Evolutionary conservation across 257 asterid genomes (phyloP), one percentile per base, ranked within the genome.

Genomic region (Handroanthus guayacan): DNA sequence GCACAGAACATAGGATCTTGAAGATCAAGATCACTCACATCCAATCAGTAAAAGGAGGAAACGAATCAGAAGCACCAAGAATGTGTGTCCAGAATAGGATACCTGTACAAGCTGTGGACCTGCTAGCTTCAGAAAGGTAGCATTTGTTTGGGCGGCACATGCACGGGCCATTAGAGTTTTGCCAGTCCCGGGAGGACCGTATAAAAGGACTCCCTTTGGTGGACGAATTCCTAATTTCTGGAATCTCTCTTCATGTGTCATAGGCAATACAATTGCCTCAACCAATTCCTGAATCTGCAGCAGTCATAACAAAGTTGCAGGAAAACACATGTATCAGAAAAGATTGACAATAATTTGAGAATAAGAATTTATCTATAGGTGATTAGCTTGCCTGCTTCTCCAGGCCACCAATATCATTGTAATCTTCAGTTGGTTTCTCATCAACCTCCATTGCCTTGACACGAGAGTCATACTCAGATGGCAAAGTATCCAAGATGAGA

Each of bases 391-490:
- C 97, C 97, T 93, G 99, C 82, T 95, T 95, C 85, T 95, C 99
- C 83, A 92, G 78, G 80, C 99, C 99, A 74, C 99, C 99, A 71
- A 95, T 83, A 78, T 95, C 99, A 77, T 92, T 91, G 82, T 95
- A 95, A 80, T 95, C 97, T 85, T 95, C 99, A 58, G 99, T 95
- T 69, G 99, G 99, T 83, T 95, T 94, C 83, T 95, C 99, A 75
- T 92, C 99, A 62, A 95, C 99, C 85, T 92, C 98, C 98, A 95
- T 95, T 61, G 99, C 99, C 89, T 95, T 95, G 44, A 92, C 99
- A 71, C 97, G 94, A 58, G 99, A 95, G 77, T 95, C 99, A 70
- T 90, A 95, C 86, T 95, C 99, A 2, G 98, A 92, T 11, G 99
- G 99, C 82, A 95, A 81, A 66, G 99, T 92, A 72, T 95, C 99